Conservation (phyloP, 108 stramenopile species). For the Discostella stelligeroides region DNA sequence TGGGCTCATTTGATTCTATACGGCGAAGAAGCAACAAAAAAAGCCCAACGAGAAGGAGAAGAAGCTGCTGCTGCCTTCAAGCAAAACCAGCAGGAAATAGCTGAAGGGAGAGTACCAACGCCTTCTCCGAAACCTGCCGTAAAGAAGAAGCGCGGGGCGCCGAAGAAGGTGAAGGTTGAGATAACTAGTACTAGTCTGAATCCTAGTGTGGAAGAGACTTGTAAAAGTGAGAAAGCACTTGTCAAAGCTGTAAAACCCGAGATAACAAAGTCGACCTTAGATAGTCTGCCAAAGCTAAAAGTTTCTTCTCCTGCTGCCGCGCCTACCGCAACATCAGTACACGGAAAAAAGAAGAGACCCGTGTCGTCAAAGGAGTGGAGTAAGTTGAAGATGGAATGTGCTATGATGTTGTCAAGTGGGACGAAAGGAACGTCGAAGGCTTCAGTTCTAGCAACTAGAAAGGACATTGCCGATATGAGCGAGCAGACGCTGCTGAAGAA, state of each 20-base stretch:
- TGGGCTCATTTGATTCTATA: constrained; percentile 88
- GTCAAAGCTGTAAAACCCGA: constrained; percentile 11
- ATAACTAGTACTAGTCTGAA: constrained; percentile 22
- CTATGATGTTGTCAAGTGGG: constrained; percentile 46
- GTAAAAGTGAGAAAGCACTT: constrained; percentile 16
- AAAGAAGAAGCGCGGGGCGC: constrained; percentile 55
- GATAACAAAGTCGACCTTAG: too few relatives aligned
- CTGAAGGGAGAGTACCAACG: constrained; percentile 65
- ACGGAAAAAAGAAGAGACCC: constrained; percentile 30
- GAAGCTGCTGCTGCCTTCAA: constrained; percentile 88
- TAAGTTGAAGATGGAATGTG: constrained; percentile 43
- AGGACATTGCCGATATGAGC: constrained; percentile 47
- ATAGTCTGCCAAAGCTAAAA: too few relatives aligned
- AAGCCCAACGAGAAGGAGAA: constrained; percentile 87
- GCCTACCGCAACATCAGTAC: constrained; percentile 10
- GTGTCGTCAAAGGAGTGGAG: constrained; percentile 37
- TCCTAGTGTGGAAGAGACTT: constrained; percentile 11
- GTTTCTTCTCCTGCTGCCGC: too few relatives aligned
- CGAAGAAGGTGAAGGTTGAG: constrained; percentile 34
- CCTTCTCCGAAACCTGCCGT: constrained; percentile 59
- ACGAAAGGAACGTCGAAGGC: constrained; percentile 61
- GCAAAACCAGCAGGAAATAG: constrained; percentile 76
- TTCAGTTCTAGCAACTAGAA: constrained; percentile 53
- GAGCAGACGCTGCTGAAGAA: constrained; percentile 50
- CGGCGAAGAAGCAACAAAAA: constrained; percentile 84